A percentile compares a stretch with the other conserved stretches of the same genome.
These are phyloP conservation scores for Tulasnella sp. DNA, from an alignment of 768 basidiomycete species.

Conservation along the genomic window DNA sequence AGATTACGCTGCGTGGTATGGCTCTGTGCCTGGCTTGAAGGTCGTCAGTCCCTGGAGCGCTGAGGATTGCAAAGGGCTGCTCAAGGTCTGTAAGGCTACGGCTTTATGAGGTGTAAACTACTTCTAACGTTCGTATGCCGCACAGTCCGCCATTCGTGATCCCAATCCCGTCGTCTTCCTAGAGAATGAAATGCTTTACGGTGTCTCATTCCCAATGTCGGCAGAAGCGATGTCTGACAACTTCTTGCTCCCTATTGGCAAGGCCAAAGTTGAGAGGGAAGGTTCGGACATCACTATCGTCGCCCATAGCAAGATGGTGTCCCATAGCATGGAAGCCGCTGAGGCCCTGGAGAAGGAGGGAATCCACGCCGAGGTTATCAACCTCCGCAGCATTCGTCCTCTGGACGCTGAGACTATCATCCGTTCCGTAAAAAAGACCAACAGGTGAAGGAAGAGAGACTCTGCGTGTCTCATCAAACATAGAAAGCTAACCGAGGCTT, in stretches of 20 bases:
- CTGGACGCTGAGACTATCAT: constrained; percentile 97
- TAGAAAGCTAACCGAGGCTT: not conserved
- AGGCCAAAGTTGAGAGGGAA: constrained; percentile 89
- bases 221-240: constrained; percentile 88
- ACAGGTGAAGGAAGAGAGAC: constrained; percentile 43
- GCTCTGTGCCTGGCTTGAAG: constrained; percentile 87
- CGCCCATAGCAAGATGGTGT: constrained; percentile 97
- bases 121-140: not conserved
- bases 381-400: constrained; percentile 89
- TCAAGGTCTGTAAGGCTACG: constrained; percentile 77
- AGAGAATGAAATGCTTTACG: constrained; percentile 99
- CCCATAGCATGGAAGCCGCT: constrained; percentile 88
- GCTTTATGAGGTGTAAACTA: too few relatives aligned
- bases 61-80: constrained; percentile 97
- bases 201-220: constrained; percentile 93
- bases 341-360: constrained; percentile 90
- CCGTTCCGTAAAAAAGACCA: constrained; percentile 96
- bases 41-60: constrained; percentile 96
- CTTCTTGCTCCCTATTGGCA: constrained; percentile 93
- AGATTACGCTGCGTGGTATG: constrained; percentile 95
- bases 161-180: constrained; percentile 98
- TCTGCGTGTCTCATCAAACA: not conserved
- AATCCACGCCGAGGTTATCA: constrained; percentile 95
- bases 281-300: constrained; percentile 93
- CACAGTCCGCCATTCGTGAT: constrained; percentile 87